phyloP scores from a whole-genome alignment of 768 basidiomycete species.

The Boletus bicolor region DNA sequence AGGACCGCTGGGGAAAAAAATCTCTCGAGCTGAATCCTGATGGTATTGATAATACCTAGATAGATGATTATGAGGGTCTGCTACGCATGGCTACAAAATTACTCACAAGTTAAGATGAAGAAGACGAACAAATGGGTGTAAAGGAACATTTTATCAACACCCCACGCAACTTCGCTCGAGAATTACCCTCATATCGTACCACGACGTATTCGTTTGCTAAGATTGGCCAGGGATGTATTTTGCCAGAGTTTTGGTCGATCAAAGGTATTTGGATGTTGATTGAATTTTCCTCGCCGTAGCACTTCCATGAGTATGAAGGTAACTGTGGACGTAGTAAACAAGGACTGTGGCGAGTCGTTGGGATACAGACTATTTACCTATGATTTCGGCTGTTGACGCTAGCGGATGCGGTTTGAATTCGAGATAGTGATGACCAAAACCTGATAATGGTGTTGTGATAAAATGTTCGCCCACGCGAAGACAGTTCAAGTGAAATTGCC shows the following conservation, averaged over 20 bases:
- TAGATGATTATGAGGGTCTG: constrained; percentile 1
- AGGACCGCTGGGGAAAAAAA: neutral
- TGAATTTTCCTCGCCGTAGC: constrained; percentile 56
- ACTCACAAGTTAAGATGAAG: constrained; percentile 1
- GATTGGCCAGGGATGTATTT: constrained; percentile 23
- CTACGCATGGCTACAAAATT: neutral
- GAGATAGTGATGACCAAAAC: constrained; percentile 55
- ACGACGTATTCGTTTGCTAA: constrained; percentile 33
- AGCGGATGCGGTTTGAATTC: constrained; percentile 51
- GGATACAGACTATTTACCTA: constrained; percentile 32
- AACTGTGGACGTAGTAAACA: constrained; percentile 35
- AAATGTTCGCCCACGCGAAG: constrained; percentile 44
- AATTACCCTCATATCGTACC: constrained; percentile 24
- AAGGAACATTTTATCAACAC: neutral
- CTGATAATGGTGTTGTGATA: constrained; percentile 49
- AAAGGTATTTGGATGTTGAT: constrained; percentile 45
- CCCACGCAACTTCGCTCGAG: neutral
- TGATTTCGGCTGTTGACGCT: constrained; percentile 50
- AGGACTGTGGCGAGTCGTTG: neutral
- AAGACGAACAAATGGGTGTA: constrained; percentile 1
- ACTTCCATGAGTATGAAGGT: constrained; percentile 67
- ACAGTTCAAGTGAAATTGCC: constrained; percentile 49
- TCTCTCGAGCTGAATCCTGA: neutral
- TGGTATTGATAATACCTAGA: neutral
- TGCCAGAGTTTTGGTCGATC: constrained; percentile 50